A percentile compares a stretch with the other conserved stretches of the same genome.
phyloP scores from a whole-genome alignment of 306 rosid genomes.

The Canavalia gladiata region DNA sequence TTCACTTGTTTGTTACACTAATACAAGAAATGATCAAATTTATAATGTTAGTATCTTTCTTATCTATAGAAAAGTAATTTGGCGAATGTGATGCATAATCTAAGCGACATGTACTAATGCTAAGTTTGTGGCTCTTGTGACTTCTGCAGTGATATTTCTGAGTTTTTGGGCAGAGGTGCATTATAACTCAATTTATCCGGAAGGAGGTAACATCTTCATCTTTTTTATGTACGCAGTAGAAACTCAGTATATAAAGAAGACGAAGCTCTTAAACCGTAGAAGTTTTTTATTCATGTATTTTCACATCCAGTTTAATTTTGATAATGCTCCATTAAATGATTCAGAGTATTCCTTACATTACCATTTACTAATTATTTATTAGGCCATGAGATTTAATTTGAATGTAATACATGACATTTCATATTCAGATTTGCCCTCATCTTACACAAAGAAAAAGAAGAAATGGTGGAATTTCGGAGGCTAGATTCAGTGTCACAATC shows the following conservation, averaged over 20 bases:
- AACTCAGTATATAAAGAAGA: background rate
- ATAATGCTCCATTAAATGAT: slow-evolving; percentile 28
- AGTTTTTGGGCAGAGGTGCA: slow-evolving; percentile 99
- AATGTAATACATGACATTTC: slow-evolving; percentile 34
- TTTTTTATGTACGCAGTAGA: background rate
- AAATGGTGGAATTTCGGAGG: slow-evolving; percentile 76
- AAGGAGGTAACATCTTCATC: slow-evolving; percentile 73
- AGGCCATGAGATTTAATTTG: background rate
- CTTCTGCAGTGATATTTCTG: slow-evolving; percentile 90
- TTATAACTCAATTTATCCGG: slow-evolving; percentile 94
- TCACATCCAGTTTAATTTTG: background rate
- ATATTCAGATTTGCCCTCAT: slow-evolving; percentile 61
- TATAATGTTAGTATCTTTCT: slow-evolving; percentile 21
- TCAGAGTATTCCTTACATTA: background rate
- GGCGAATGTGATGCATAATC: background rate
- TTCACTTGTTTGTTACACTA: background rate
- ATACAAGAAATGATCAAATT: background rate
- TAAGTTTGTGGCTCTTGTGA: slow-evolving; percentile 38
- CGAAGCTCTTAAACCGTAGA: slow-evolving; percentile 36
- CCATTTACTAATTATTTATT: background rate
- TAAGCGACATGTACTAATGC: slow-evolving; percentile 22
- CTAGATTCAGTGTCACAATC: slow-evolving; percentile 39
- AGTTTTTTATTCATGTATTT: slow-evolving; percentile 33
- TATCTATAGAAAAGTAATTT: slow-evolving; percentile 33
- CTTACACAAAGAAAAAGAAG: slow-evolving; percentile 68